Evolutionary conservation across 257 asterid genomes (phyloP).

Genomic region (Marsdenia floribunda): DNA sequence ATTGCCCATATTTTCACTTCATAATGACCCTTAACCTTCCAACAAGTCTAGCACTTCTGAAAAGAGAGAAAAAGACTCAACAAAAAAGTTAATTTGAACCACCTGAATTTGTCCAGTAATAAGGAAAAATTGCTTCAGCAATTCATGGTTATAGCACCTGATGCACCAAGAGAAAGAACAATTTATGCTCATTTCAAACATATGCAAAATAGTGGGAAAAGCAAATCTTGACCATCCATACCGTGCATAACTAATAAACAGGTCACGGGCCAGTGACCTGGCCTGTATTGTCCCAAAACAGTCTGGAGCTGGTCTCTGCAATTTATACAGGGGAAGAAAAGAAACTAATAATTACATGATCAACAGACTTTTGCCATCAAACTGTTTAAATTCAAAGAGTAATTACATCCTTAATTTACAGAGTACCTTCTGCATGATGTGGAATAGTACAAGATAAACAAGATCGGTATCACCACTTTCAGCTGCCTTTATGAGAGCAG

Average conservation of each 20-base stretch:
- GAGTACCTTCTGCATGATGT: conserved; percentile 85
- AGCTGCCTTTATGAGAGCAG: conserved; percentile 78
- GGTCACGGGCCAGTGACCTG: conserved; percentile 87
- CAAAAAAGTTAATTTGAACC: conserved; percentile 18
- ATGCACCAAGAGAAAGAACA: conserved; percentile 2
- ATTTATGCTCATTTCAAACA: background rate
- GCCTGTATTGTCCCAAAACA: conserved; percentile 79
- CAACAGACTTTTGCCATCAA: background rate
- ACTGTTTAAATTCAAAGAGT: background rate
- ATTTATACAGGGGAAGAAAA: conserved; percentile 15
- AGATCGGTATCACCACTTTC: conserved; percentile 99
- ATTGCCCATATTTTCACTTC: background rate
- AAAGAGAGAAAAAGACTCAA: conserved; percentile 7
- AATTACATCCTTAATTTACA: conserved; percentile 7
- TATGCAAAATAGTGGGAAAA: conserved; percentile 4
- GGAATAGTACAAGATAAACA: conserved; percentile 88
- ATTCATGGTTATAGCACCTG: conserved; percentile 81
- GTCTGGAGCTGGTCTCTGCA: conserved; percentile 76
- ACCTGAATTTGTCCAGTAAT: conserved; percentile 95
- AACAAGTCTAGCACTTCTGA: background rate
- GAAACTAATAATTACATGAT: conserved; percentile 10
- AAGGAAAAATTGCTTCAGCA: conserved; percentile 77
- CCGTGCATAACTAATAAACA: conserved; percentile 84
- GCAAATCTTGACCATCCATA: conserved; percentile 23
- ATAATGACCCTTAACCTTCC: background rate